Conservation (phyloP, 2,329 filamentous ascomycete genomes). For the Teratosphaeria gauchensis region DNA sequence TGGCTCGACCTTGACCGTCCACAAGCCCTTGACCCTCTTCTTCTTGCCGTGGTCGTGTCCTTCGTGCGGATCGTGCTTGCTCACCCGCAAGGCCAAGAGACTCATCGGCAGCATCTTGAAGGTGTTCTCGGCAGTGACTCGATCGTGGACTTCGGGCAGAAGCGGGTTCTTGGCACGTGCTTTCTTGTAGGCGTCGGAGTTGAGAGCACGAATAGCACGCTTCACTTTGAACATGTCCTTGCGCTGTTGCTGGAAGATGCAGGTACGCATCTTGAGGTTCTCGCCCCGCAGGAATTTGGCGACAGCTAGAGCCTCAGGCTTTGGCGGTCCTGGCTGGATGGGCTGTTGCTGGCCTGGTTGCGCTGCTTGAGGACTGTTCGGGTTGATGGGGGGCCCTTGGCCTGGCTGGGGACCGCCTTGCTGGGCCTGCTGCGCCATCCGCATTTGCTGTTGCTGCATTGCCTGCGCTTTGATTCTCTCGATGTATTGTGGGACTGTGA, state of each 20-base stretch:
- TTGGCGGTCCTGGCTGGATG: conserved; percentile 69
- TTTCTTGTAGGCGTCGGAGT: conserved; percentile 84
- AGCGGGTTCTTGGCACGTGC: conserved; percentile 80
- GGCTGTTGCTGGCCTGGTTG: conserved; percentile 49
- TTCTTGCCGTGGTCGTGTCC: conserved; percentile 63
- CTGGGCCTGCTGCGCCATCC: conserved; percentile 23
- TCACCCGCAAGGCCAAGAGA: conserved; percentile 82
- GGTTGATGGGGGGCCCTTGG: neutral
- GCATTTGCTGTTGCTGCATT: conserved; percentile 46
- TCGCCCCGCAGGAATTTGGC: conserved; percentile 79
- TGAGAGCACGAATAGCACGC: conserved; percentile 80
- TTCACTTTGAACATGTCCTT: conserved; percentile 99
- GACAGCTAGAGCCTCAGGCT: conserved; percentile 78
- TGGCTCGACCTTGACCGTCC: conserved; percentile 91
- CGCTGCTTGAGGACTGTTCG: conserved; percentile 30
- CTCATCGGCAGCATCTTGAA: conserved; percentile 95
- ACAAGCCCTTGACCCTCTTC: conserved; percentile 89
- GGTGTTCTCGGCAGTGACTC: conserved; percentile 77
- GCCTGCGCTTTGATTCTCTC: conserved; percentile 44
- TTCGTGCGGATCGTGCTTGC: conserved; percentile 68
- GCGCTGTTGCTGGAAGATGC: conserved; percentile 88
- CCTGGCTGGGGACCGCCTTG: conserved; percentile 29
- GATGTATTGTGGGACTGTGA: conserved; percentile 78
- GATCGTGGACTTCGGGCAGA: conserved; percentile 79
- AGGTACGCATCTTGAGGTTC: conserved; percentile 79